Evolutionary conservation across 2,329 filamentous ascomycete species (phyloP).

Genomic region (Alternaria burnsii): DNA sequence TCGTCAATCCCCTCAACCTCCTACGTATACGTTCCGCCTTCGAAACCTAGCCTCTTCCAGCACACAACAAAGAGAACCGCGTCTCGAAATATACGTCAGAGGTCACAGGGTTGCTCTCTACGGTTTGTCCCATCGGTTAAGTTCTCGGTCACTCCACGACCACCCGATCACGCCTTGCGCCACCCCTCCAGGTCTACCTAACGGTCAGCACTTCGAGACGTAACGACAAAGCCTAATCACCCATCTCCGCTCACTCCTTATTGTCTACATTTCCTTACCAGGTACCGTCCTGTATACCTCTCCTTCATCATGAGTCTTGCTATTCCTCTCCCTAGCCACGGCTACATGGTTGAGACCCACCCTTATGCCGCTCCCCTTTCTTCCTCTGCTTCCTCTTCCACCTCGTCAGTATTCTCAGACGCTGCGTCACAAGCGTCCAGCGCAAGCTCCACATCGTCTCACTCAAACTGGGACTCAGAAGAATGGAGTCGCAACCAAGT

Average conservation of each 20-base stretch:
- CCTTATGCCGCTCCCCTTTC: slow-evolving; percentile 76
- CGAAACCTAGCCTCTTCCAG: slow-evolving; percentile 25
- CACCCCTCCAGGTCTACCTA: slow-evolving; percentile 47
- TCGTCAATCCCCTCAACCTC: slow-evolving; percentile 40
- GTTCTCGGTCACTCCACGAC: slow-evolving; percentile 52
- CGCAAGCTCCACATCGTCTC: slow-evolving; percentile 67
- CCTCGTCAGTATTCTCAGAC: slow-evolving; percentile 80
- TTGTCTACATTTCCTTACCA: slow-evolving; percentile 30
- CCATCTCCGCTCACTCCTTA: slow-evolving; percentile 46
- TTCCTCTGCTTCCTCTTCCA: slow-evolving; percentile 78
- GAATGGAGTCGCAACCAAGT: slow-evolving; percentile 44
- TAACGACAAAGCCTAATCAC: slow-evolving; percentile 41
- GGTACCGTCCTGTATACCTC: slow-evolving; percentile 31
- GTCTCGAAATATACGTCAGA: slow-evolving; percentile 47
- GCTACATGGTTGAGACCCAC: slow-evolving; percentile 52
- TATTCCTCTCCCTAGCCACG: slow-evolving; percentile 44
- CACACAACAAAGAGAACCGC: slow-evolving; percentile 25
- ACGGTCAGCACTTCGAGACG: slow-evolving; percentile 49
- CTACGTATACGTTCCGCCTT: slow-evolving; percentile 26
- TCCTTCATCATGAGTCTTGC: slow-evolving; percentile 52
- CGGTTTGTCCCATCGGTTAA: slow-evolving; percentile 53
- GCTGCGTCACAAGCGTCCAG: slow-evolving; percentile 73
- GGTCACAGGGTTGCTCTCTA: slow-evolving; percentile 44
- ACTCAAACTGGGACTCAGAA: slow-evolving; percentile 60
- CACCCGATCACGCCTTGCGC: slow-evolving; percentile 45